Evolutionary conservation across 257 asterid species (phyloP), one percentile per base, ranked within the genome.

Genomic region (Forsythia suspensa): DNA sequence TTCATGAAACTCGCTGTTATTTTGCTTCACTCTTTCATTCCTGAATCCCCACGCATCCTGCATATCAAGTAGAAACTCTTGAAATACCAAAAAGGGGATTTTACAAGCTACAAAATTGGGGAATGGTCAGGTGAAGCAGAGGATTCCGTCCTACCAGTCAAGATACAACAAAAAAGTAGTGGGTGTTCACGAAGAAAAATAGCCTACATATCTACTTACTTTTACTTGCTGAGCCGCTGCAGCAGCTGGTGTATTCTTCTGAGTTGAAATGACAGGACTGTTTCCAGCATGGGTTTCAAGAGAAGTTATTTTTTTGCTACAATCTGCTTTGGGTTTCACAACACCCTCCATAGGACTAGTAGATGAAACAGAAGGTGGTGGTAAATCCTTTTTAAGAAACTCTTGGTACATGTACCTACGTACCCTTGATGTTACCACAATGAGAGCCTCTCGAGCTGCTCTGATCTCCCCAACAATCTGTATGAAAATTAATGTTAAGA

Each of bases 401-500:
- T 79, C 84, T 74, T 82, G 72, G 52, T 40, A 81, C n/a, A 77
- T 65, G 73, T 74, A 79, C 77, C 76, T 81, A 69, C 87, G 82
- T 0, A 87, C 80, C 61, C 80, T 83, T 48, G 85, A 76, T 44
- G 91, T 87, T 76, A 83, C 87, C 84, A 83, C 91, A 76, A 85
- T 59, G 55, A 87, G 84, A 71, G 89, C 91, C 67, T 83, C 82
- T 11, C 89, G 76, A 75, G 91, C 89, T 24, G 86, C 89, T 83
- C 52, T 74, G 55, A 87, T 87, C 78, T 83, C 84, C 55, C 91
- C 98, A 71, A 88, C 91, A 76, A 95, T 95, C 97, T 95, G 89
- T 36, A 66, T 34, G 69, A 80, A 59, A 80, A 52, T 40, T 5
- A 29, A 71, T 59, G 66, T 67, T 57, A 55, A 77, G 72, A 70